Evolutionary conservation across 805 yeast species (phyloP), one percentile per base, ranked within the genome.

Genomic region (Kazachstania psychrophila): DNA sequence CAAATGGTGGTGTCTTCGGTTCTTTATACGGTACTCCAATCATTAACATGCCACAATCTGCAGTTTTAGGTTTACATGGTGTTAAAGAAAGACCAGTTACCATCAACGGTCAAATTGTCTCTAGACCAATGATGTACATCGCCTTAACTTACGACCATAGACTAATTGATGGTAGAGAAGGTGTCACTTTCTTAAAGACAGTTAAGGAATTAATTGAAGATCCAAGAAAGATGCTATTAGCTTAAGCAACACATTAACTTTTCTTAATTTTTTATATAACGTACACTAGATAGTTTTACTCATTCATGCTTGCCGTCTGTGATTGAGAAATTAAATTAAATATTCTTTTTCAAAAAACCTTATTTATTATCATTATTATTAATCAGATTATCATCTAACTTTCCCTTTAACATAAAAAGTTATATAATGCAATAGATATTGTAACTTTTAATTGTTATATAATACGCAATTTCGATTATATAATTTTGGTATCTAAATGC

Each of bases 81-180:
- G 82, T 85, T 52, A 92, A 92, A 72, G 89, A 92, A 65, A 87
- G 97, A 73, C 92, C 97, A 31, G 95, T 92, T 42, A 89, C 89
- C 42, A 87, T 92, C 42, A 80, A 92, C 52, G 98, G 98, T 38
- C 88, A 89, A 73, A 74, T 92, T 52, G 98, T 84, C 50, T 75
- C 89, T 31, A 83, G 97, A 73, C 98, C 98, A 62, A 89, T 92
- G 97, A 92, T 92, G 98, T 92, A 92, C 75, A 69, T 92, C 56
- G 98, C 98, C 37, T 79, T 92, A 64, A 89, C 98, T 41, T 92
- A 92, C 65, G 98, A 92, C 62, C 98, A 92, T 72, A 82, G 98
- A 72, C 79, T 92, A 60, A 72, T 92, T 60, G 98, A 92, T 61
- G 98, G 98, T 52, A 85, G 97, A 69, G 98, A 92, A 70, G 97